A percentile compares a stretch with the other conserved stretches of the same genome.
phyloP scores from a whole-genome alignment of 352 stramenopile species.

The Phytophthora tubulina region DNA sequence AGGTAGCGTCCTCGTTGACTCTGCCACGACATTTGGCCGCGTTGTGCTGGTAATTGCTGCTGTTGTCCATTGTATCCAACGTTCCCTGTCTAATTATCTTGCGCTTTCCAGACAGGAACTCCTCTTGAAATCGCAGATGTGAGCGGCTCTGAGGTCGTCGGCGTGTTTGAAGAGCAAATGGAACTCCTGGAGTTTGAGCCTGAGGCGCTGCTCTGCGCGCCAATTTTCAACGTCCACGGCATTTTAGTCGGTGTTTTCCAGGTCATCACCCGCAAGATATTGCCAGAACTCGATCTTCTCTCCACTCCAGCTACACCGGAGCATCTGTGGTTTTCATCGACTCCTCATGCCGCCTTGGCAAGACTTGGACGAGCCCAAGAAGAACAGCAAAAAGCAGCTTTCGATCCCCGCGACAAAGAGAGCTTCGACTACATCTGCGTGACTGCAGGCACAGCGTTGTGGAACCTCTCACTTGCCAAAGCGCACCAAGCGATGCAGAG shows the following conservation, averaged over 20 bases:
- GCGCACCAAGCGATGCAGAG: constrained; percentile 70
- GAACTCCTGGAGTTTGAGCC: constrained; percentile 74
- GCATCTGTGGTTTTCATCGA: constrained; percentile 26
- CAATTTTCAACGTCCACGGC: constrained; percentile 75
- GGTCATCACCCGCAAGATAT: constrained; percentile 58
- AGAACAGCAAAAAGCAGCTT: constrained; percentile 23
- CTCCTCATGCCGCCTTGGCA: constrained; percentile 19
- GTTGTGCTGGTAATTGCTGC: constrained; percentile 60
- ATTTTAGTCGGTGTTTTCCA: constrained; percentile 71
- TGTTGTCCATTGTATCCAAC: background rate
- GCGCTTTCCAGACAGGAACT: constrained; percentile 56
- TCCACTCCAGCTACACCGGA: constrained; percentile 12
- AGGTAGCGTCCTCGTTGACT: constrained; percentile 61
- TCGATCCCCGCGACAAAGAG: constrained; percentile 52
- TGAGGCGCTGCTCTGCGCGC: constrained; percentile 60
- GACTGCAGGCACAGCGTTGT: constrained; percentile 68
- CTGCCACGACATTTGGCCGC: constrained; percentile 73
- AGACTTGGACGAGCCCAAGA: constrained; percentile 32
- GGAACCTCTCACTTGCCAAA: constrained; percentile 76
- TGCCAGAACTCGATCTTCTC: constrained; percentile 12
- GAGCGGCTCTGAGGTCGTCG: constrained; percentile 57
- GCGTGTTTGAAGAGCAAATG: constrained; percentile 75
- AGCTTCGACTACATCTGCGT: constrained; percentile 70
- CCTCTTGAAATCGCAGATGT: constrained; percentile 64
- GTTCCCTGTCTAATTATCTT: background rate